Evolutionary conservation across 768 basidiomycete species (phyloP).

Genomic region (Amylocystis lapponica): DNA sequence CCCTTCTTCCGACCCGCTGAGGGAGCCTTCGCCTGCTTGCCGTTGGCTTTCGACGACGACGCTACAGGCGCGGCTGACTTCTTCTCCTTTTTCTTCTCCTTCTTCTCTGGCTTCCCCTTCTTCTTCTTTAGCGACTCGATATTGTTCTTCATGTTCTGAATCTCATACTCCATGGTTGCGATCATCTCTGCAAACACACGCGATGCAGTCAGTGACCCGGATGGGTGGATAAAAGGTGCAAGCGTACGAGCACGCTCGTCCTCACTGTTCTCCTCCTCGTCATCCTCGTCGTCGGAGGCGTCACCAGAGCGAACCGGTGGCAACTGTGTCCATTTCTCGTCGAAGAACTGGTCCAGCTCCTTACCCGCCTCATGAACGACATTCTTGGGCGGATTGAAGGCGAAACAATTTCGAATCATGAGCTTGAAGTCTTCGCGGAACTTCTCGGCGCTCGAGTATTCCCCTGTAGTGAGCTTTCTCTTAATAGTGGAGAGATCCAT

Average conservation of each 20-base stretch:
- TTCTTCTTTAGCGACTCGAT: slow-evolving; percentile 54
- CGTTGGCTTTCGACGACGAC: slow-evolving; percentile 54
- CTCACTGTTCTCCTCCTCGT: slow-evolving; percentile 58
- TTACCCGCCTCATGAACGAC: slow-evolving; percentile 83
- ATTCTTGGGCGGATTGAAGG: slow-evolving; percentile 87
- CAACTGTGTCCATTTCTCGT: slow-evolving; percentile 84
- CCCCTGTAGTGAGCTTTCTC: slow-evolving; percentile 70
- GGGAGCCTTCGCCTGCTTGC: slow-evolving; percentile 38
- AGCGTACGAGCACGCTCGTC: slow-evolving; percentile 64
- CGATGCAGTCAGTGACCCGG: slow-evolving; percentile 12
- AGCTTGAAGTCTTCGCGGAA: slow-evolving; percentile 91
- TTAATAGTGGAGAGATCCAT: slow-evolving; percentile 94
- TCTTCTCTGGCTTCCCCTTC: slow-evolving; percentile 57
- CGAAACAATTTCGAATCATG: slow-evolving; percentile 91
- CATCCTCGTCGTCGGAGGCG: slow-evolving; percentile 54
- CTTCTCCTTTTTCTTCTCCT: slow-evolving; percentile 65
- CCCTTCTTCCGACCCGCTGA: slow-evolving; percentile 51
- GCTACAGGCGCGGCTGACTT: slow-evolving; percentile 40
- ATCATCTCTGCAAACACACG: slow-evolving; percentile 54
- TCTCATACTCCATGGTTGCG: slow-evolving; percentile 73
- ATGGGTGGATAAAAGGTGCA: slow-evolving; percentile 4
- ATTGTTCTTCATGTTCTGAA: slow-evolving; percentile 69
- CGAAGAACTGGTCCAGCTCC: slow-evolving; percentile 81
- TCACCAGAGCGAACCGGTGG: slow-evolving; percentile 48
- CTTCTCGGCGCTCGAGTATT: slow-evolving; percentile 72